phyloP scores from a whole-genome alignment of 495 filamentous ascomycete species.

The Penicillium paxilli region DNA sequence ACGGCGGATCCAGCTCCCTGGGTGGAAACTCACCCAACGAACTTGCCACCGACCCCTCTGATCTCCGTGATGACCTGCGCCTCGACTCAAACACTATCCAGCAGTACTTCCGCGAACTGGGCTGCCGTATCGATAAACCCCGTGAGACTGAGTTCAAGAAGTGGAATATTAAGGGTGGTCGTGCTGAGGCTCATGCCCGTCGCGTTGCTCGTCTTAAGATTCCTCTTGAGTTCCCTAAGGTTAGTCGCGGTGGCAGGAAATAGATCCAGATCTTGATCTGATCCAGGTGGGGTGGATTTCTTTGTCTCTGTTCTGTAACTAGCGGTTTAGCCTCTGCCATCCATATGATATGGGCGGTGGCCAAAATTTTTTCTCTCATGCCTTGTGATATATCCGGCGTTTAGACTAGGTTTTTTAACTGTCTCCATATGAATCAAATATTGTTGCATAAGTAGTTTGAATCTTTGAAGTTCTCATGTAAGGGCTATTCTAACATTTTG shows the following conservation, averaged over 20 bases:
- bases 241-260: constrained; percentile 39
- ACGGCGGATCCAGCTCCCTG: constrained; percentile 45
- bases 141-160: constrained; percentile 44
- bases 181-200: constrained; percentile 59
- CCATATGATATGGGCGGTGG: background rate
- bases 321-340: constrained; percentile 8
- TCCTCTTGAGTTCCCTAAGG: constrained; percentile 81
- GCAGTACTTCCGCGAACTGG: constrained; percentile 79
- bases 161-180: constrained; percentile 51
- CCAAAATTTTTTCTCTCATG: constrained; percentile 5
- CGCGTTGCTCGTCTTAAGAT: constrained; percentile 69
- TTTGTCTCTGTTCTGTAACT: constrained; percentile 10
- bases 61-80: constrained; percentile 76
- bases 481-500: no score
- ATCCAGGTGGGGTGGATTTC: no score
- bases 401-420: constrained; percentile 11
- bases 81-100: constrained; percentile 62
- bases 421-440: constrained; percentile 22
- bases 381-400: constrained; percentile 30
- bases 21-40: constrained; percentile 66
- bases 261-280: constrained; percentile 11
- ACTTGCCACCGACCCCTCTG: constrained; percentile 72
- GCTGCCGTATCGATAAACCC: constrained; percentile 55
- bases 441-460: constrained; percentile 14
- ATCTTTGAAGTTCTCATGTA: no score